phyloP scores from a whole-genome alignment of 441 rosid species.

The Eruca vesicaria region DNA sequence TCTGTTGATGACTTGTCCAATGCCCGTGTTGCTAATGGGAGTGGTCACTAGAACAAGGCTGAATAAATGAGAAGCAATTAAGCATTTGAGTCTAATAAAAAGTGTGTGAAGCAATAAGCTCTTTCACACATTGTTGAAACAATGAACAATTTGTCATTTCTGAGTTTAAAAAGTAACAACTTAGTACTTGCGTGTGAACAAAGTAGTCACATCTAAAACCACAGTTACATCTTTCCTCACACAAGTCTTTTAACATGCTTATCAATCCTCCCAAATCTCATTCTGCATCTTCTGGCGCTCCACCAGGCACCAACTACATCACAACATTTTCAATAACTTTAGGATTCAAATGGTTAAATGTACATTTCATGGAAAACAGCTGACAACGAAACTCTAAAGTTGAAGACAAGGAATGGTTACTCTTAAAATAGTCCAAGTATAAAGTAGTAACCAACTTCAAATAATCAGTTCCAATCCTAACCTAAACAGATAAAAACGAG shows the following conservation, averaged over 20 bases:
- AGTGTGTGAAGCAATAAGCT: background rate
- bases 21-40: slow-evolving; percentile 17
- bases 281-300: slow-evolving; percentile 71
- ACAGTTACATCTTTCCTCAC: slow-evolving; percentile 16
- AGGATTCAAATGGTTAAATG: background rate
- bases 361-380: background rate
- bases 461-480: too few relatives aligned
- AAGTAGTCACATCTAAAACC: slow-evolving; percentile 10
- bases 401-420: too few relatives aligned
- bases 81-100: background rate
- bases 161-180: background rate
- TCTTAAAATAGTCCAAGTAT: background rate
- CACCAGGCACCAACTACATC: slow-evolving; percentile 90
- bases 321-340: slow-evolving; percentile 9
- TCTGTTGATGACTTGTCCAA: slow-evolving; percentile 42
- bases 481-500: background rate
- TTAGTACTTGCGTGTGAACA: background rate
- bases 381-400: too few relatives aligned
- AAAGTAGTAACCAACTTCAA: background rate
- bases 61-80: background rate
- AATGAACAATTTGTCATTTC: background rate
- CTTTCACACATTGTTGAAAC: background rate
- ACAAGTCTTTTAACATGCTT: background rate
- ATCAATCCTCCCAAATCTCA: slow-evolving; percentile 28
- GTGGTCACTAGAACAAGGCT: background rate